Conservation (phyloP, 139 green algal genomes). For the Haematococcus lacustris region DNA sequence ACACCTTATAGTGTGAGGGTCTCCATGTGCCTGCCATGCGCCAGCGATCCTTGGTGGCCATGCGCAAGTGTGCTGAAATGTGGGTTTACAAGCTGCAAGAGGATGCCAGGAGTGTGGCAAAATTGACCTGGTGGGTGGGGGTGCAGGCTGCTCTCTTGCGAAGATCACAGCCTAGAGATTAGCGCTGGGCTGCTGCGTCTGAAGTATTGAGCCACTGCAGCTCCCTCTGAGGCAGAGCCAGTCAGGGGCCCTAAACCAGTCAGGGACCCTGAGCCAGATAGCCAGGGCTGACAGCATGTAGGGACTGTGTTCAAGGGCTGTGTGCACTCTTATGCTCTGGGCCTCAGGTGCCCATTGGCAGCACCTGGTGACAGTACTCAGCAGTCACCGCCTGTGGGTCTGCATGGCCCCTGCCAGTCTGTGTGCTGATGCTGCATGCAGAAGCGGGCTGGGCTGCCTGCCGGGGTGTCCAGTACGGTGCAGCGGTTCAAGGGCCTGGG, state of each 20-base stretch:
- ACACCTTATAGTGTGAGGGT: background rate
- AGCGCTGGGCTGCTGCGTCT: too few relatives aligned
- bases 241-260: too few relatives aligned
- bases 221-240: too few relatives aligned
- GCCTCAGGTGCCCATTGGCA: too few relatives aligned
- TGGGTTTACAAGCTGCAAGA: background rate
- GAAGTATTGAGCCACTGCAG: too few relatives aligned
- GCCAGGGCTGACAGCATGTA: too few relatives aligned
- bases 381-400: constrained; percentile 44
- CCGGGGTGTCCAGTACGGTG: constrained; percentile 30
- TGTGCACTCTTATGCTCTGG: too few relatives aligned
- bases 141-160: background rate
- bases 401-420: constrained; percentile 25
- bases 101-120: background rate
- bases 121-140: background rate
- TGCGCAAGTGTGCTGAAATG: background rate
- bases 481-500: constrained; percentile 95
- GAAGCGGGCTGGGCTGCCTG: background rate
- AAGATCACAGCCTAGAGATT: too few relatives aligned
- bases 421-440: background rate
- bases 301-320: too few relatives aligned
- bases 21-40: background rate
- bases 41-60: background rate
- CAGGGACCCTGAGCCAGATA: too few relatives aligned
- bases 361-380: background rate